Percentiles rank a stretch among this genome's conserved stretches.
Evolutionary conservation across 768 basidiomycete genomes (phyloP).

Genomic region (Butyriboletus loyo): DNA sequence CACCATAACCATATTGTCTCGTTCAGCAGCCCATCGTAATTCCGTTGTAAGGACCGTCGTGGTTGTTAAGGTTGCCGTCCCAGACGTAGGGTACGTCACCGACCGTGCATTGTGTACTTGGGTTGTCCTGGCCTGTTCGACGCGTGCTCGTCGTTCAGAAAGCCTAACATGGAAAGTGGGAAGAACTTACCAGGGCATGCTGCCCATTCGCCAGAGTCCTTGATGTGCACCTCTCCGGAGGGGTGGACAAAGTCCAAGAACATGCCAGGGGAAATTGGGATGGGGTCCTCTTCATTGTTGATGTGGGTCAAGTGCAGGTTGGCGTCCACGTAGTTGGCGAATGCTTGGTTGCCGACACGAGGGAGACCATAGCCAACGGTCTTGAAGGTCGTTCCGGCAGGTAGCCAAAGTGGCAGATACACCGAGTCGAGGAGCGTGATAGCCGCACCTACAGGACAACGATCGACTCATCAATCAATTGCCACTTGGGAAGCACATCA

Average conservation of each 20-base stretch:
- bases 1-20: no score
- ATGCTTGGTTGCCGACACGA: conserved; percentile 54
- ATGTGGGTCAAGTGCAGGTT: conserved; percentile 47
- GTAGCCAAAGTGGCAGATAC: conserved; percentile 39
- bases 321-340: conserved; percentile 54
- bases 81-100: conserved; percentile 40
- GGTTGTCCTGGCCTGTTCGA: conserved; percentile 54
- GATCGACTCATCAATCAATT: no score
- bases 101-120: conserved; percentile 33
- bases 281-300: conserved; percentile 46
- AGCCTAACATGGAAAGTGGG: background rate
- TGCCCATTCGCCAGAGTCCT: conserved; percentile 48
- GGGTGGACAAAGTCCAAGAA: conserved; percentile 42
- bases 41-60: conserved; percentile 41
- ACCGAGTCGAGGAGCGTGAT: conserved; percentile 39
- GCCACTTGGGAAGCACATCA: background rate
- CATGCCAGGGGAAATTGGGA: conserved; percentile 35
- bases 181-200: conserved; percentile 45
- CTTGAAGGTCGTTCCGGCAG: conserved; percentile 30
- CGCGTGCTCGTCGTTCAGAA: background rate
- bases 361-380: conserved; percentile 37
- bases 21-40: conserved; percentile 26
- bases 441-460: conserved; percentile 30
- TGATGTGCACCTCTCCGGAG: conserved; percentile 42
- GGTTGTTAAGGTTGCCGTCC: conserved; percentile 39